Evolutionary conservation across 2,329 filamentous ascomycete species (phyloP).

Genomic region (Clarireedia homoeocarpa): DNA sequence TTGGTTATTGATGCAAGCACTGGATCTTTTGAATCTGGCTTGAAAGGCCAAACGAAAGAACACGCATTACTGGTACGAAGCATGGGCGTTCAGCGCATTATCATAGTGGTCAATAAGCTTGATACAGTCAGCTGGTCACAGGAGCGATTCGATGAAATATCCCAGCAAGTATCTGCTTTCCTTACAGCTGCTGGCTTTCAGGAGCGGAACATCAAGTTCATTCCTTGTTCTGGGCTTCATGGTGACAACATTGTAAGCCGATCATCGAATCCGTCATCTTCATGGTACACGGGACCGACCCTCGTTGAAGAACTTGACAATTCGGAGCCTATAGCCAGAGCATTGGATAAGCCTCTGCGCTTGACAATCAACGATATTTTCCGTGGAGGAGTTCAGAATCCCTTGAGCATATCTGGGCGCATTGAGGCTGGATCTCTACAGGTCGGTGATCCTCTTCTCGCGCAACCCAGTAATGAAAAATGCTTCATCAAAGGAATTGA

Average conservation of each 20-base stretch:
- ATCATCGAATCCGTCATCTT: conserved; percentile 46
- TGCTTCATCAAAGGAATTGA: conserved; percentile 77
- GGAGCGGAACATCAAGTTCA: conserved; percentile 71
- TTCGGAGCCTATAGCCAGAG: conserved; percentile 65
- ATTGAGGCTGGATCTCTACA: conserved; percentile 81
- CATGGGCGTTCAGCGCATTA: conserved; percentile 79
- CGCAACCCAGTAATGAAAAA: conserved; percentile 74
- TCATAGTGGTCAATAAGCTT: conserved; percentile 93
- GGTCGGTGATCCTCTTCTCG: conserved; percentile 68
- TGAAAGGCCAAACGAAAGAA: conserved; percentile 90
- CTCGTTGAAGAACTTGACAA: conserved; percentile 78
- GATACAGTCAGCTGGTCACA: conserved; percentile 80
- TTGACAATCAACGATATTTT: conserved; percentile 87
- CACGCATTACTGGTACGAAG: conserved; percentile 85
- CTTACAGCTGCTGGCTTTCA: conserved; percentile 76
- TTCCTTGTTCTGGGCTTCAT: conserved; percentile 82
- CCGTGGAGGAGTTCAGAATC: conserved; percentile 68
- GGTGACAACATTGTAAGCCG: conserved; percentile 74
- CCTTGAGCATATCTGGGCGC: conserved; percentile 77
- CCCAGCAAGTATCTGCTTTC: conserved; percentile 75
- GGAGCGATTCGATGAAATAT: conserved; percentile 77
- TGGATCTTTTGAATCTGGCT: conserved; percentile 86
- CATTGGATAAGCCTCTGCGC: conserved; percentile 71
- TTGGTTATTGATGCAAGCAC: conserved; percentile 87
- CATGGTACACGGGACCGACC: conserved; percentile 77